Conservation (phyloP, 2,329 filamentous ascomycete species). For the Cercospora sojina region DNA sequence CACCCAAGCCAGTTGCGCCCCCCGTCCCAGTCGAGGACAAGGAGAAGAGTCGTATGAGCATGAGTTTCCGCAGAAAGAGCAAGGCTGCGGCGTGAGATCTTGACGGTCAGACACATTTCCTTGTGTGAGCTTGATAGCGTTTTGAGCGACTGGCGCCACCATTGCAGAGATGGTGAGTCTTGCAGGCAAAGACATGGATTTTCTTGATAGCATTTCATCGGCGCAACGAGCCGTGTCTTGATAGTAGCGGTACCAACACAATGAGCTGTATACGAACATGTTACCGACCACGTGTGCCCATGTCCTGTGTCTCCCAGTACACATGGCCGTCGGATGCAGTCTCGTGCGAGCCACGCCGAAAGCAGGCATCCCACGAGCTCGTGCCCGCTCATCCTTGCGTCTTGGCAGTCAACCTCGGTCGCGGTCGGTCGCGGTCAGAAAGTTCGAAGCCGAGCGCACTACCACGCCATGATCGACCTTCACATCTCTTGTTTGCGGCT, state of each 20-base stretch:
- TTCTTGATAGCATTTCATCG: neutral
- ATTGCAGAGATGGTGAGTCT: neutral
- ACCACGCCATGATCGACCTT: neutral
- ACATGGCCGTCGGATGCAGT: neutral
- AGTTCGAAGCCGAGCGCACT: neutral
- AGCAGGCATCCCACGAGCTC: constrained; percentile 10
- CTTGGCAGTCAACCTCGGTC: constrained; percentile 4
- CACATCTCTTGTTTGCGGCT: neutral
- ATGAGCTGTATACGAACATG: neutral
- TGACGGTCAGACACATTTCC: constrained; percentile 1
- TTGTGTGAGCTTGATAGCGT: constrained; percentile 17
- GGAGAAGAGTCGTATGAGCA: constrained; percentile 34
- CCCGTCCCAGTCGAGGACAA: constrained; percentile 11
- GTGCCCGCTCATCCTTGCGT: neutral
- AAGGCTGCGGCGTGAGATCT: constrained; percentile 7
- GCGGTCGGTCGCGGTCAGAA: neutral
- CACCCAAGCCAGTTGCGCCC: constrained; percentile 2
- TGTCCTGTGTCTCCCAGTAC: neutral
- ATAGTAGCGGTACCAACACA: neutral
- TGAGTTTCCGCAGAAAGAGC: constrained; percentile 30
- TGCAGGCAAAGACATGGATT: neutral
- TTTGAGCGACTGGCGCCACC: constrained; percentile 10
- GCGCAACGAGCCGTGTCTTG: neutral
- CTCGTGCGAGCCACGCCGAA: neutral
- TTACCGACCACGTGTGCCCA: neutral